Conservation (phyloP, 371 early-diverging fungal genomes). For the Synchytrium microbalum region DNA sequence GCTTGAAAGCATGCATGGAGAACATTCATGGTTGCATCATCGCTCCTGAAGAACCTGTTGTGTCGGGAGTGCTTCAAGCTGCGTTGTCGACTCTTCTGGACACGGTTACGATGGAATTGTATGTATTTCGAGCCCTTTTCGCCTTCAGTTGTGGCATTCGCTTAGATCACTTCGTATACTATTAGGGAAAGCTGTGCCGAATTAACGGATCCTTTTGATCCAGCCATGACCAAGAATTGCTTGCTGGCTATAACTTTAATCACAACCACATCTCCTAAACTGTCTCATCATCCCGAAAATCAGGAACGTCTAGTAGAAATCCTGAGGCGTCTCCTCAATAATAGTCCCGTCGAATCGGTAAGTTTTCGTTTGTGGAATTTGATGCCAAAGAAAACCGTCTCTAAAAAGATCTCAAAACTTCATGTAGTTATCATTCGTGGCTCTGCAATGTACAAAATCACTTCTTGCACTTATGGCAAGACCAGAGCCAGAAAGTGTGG, state of each 20-base stretch:
- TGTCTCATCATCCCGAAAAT: background rate
- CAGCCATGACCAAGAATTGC: slow-evolving; percentile 1
- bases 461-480: background rate
- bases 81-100: slow-evolving; percentile 2
- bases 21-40: background rate
- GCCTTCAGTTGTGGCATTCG: background rate
- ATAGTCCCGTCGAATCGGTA: background rate
- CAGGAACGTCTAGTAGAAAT: background rate
- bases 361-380: background rate
- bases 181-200: background rate
- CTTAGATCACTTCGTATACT: background rate
- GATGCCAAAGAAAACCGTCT: background rate
- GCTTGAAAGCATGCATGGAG: slow-evolving; percentile 5
- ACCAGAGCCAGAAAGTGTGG: background rate
- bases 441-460: slow-evolving; percentile 7
- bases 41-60: background rate
- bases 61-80: slow-evolving; percentile 3
- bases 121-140: background rate
- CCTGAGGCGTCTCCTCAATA: background rate
- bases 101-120: background rate
- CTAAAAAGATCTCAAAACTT: too few species aligned
- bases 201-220: background rate
- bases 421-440: slow-evolving; percentile 6
- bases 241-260: background rate
- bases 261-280: slow-evolving; percentile 5